A percentile compares a stretch with the other conserved stretches of the same genome.
Evolutionary conservation across 345 rosid genomes (phyloP).

Genomic region (Linum tenue): DNA sequence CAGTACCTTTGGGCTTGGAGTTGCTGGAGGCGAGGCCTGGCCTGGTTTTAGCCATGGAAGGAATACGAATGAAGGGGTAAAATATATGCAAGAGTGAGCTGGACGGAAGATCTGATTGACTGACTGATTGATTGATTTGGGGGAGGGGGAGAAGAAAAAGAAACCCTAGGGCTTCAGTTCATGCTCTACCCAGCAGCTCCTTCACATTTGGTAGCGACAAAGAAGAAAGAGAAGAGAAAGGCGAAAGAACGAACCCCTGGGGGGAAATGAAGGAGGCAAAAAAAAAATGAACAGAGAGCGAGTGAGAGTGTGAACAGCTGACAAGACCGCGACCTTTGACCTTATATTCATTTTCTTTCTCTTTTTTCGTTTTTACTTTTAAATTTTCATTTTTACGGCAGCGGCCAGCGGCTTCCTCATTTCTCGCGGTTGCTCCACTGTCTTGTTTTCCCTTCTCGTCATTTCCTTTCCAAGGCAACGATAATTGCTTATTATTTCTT

Average conservation of each 20-base stretch:
- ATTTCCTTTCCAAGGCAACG: no score
- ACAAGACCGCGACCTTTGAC: not conserved
- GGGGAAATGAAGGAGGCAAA: not conserved
- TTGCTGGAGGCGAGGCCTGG: slow-evolving; percentile 35
- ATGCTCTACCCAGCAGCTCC: not conserved
- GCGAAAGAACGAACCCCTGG: not conserved
- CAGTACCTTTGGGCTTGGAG: slow-evolving; percentile 23
- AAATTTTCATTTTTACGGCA: no score
- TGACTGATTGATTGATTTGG: not conserved
- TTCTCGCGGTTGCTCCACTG: no score
- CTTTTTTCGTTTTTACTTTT: no score
- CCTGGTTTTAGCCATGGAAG: slow-evolving; percentile 72
- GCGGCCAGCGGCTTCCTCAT: no score
- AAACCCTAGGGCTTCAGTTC: not conserved
- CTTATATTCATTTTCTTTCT: not conserved
- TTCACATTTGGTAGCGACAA: not conserved
- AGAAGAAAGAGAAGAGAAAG: not conserved
- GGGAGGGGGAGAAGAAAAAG: not conserved
- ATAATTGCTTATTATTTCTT: no score
- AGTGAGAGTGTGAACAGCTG: not conserved
- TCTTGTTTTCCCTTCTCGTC: no score
- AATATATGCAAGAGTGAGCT: not conserved
- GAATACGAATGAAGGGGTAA: not conserved
- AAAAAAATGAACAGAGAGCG: no score
- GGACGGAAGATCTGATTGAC: not conserved